A percentile compares a stretch with the other conserved stretches of the same genome.
phyloP scores from a whole-genome alignment of 1,139 yeast genomes.

The Geotrichum macrosporum region DNA sequence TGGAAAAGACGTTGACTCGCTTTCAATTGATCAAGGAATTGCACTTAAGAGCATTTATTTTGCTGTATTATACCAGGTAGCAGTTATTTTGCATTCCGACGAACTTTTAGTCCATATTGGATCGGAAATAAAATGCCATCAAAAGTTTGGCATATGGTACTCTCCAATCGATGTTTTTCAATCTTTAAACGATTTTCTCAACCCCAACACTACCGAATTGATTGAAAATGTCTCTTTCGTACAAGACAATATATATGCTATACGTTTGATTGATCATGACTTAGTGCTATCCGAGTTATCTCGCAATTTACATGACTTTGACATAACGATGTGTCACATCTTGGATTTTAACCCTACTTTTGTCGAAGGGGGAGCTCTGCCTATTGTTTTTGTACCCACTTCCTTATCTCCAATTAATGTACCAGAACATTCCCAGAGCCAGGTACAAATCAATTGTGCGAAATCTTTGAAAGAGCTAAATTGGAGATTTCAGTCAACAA shows the following conservation, averaged over 20 bases:
- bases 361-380: too few species aligned
- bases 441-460: background rate
- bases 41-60: constrained; percentile 2
- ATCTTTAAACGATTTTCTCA: background rate
- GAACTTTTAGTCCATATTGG: background rate
- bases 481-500: constrained; percentile 2
- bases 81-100: background rate
- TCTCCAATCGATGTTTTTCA: background rate
- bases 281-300: background rate
- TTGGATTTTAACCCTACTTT: background rate
- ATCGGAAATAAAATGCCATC: background rate
- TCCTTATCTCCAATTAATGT: background rate
- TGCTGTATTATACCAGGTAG: background rate
- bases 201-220: background rate
- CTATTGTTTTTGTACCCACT: background rate
- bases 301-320: constrained; percentile 1
- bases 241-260: background rate
- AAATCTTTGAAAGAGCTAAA: constrained; percentile 11
- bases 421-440: too few species aligned
- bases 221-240: background rate
- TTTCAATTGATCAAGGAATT: constrained; percentile 3
- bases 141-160: constrained; percentile 6
- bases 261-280: constrained; percentile 2
- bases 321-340: constrained; percentile 3
- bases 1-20: background rate